phyloP scores from a whole-genome alignment of 2,329 filamentous ascomycete species.

The Aspergillus flavus region DNA sequence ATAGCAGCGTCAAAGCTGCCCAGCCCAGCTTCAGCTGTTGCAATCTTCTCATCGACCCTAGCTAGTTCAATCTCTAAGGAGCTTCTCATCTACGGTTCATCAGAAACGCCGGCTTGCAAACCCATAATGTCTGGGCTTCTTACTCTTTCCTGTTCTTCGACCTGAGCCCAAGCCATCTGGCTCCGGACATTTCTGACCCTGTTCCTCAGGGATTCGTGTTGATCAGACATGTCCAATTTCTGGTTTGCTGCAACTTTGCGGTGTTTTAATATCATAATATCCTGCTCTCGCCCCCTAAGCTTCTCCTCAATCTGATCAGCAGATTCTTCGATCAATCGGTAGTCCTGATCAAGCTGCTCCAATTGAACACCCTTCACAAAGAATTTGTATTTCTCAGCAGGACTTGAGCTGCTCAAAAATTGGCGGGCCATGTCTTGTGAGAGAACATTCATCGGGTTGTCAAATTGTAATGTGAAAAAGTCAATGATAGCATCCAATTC shows the following conservation, averaged over 20 bases:
- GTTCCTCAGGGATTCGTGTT: conserved; percentile 65
- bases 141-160: conserved; percentile 71
- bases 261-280: conserved; percentile 63
- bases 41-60: conserved; percentile 51
- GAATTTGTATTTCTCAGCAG: conserved; percentile 90
- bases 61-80: conserved; percentile 39
- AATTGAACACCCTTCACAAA: conserved; percentile 94
- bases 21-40: conserved; percentile 48
- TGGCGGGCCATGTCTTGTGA: conserved; percentile 94
- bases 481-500: conserved; percentile 94
- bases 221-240: conserved; percentile 66
- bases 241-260: conserved; percentile 63
- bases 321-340: conserved; percentile 77
- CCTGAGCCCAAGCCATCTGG: conserved; percentile 85
- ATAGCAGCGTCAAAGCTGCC: conserved; percentile 50
- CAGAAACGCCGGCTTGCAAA: conserved; percentile 4
- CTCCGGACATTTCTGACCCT: conserved; percentile 62
- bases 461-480: conserved; percentile 89
- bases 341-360: conserved; percentile 89
- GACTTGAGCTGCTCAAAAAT: conserved; percentile 83
- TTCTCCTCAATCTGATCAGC: conserved; percentile 72
- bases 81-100: conserved; percentile 33
- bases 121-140: conserved; percentile 10
- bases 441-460: conserved; percentile 94
- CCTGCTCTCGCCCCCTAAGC: conserved; percentile 62